Evolutionary conservation across 2,329 filamentous ascomycete species (phyloP).

Genomic region (Cercospora canescens): DNA sequence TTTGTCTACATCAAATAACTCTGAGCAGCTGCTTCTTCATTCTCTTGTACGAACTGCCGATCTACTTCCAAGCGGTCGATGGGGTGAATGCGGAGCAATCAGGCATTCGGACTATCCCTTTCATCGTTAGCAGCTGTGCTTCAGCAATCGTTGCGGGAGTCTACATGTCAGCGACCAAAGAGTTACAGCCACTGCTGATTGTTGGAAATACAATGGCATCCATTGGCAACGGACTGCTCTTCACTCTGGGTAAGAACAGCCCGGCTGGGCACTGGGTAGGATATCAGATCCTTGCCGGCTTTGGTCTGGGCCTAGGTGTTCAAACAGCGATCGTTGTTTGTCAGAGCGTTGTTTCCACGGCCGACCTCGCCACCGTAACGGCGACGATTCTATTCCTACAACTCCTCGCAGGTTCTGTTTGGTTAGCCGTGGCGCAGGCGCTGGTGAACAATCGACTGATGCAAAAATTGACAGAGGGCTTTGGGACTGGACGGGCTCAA

Average conservation of each 20-base stretch:
- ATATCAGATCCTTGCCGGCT: slow-evolving; percentile 36
- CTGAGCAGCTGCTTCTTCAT: slow-evolving; percentile 22
- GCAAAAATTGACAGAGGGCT: slow-evolving; percentile 36
- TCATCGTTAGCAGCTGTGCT: slow-evolving; percentile 17
- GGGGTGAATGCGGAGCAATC: slow-evolving; percentile 29
- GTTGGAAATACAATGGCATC: slow-evolving; percentile 11
- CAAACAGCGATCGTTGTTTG: slow-evolving; percentile 43
- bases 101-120: slow-evolving; percentile 36
- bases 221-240: slow-evolving; percentile 24
- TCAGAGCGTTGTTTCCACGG: slow-evolving; percentile 36
- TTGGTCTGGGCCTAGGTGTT: slow-evolving; percentile 36
- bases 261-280: slow-evolving; percentile 33
- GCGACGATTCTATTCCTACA: slow-evolving; percentile 44
- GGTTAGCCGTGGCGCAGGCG: slow-evolving; percentile 42
- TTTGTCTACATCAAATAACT: slow-evolving; percentile 37
- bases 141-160: slow-evolving; percentile 11
- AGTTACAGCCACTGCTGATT: slow-evolving; percentile 19
- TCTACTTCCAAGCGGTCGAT: slow-evolving; percentile 55
- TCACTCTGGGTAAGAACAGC: slow-evolving; percentile 27
- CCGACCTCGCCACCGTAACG: slow-evolving; percentile 40
- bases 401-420: slow-evolving; percentile 42
- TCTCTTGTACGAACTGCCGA: slow-evolving; percentile 45
- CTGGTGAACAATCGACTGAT: slow-evolving; percentile 45
- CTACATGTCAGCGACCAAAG: slow-evolving; percentile 9
- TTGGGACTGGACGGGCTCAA: slow-evolving; percentile 42